These are phyloP conservation scores for Ophiostoma himal-ulmi DNA, from an alignment of 2,329 filamentous ascomycete genomes.

Conservation along the genomic window DNA sequence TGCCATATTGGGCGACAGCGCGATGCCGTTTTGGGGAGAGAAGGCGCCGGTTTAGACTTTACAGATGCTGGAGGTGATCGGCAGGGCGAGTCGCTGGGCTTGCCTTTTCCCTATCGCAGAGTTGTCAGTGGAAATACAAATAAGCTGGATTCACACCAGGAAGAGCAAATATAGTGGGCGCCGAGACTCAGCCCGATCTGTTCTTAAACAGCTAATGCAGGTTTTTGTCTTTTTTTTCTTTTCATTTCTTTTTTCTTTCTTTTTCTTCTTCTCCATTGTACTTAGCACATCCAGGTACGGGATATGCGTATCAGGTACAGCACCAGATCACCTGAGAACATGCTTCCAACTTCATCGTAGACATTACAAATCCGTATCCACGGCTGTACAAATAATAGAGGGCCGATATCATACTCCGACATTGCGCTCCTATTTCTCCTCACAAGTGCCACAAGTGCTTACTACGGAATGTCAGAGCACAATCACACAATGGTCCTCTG, in stretches of 20 bases:
- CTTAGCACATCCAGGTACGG: neutral
- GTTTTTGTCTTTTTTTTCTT: neutral
- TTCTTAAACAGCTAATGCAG: slow-evolving; percentile 4
- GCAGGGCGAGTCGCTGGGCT: neutral
- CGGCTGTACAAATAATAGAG: neutral
- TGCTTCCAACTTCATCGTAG: no score
- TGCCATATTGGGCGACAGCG: neutral
- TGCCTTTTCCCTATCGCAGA: neutral
- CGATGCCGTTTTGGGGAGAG: neutral
- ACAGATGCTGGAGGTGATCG: neutral
- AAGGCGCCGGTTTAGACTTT: neutral
- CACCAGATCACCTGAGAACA: no score
- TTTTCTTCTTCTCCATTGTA: neutral
- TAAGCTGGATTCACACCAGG: neutral
- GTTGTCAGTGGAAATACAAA: neutral
- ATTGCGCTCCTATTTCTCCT: neutral
- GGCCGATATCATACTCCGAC: neutral
- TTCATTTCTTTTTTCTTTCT: neutral
- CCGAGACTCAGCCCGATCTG: slow-evolving; percentile 2
- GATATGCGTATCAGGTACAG: neutral
- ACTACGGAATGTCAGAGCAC: neutral
- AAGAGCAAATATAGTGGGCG: neutral
- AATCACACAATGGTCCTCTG: neutral
- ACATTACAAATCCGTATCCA: neutral
- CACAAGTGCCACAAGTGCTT: neutral